Conservation (phyloP, 305 asterid species). For the Solanum chacoense region DNA sequence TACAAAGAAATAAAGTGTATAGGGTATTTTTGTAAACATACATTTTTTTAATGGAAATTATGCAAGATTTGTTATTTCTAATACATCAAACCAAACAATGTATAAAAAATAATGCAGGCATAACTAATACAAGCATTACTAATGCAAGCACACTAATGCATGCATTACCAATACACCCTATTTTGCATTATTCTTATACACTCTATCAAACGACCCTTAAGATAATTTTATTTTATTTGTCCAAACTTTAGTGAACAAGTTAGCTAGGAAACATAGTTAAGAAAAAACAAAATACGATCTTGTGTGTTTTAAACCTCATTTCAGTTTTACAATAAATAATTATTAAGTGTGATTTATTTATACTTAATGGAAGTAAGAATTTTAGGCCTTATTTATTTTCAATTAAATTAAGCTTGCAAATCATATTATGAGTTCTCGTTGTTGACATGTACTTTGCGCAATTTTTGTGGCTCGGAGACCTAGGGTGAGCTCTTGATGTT, state of each 20-base stretch:
- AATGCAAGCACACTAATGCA: too few relatives aligned
- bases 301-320: background rate
- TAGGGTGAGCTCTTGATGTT: background rate
- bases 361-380: background rate
- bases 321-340: too few relatives aligned
- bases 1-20: too few relatives aligned
- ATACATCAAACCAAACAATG: too few relatives aligned
- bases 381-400: background rate
- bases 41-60: too few relatives aligned
- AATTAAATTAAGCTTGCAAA: too few relatives aligned
- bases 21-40: too few relatives aligned
- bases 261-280: background rate
- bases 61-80: too few relatives aligned
- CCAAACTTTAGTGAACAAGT: background rate
- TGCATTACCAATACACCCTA: too few relatives aligned
- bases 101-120: too few relatives aligned
- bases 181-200: too few relatives aligned
- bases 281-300: background rate
- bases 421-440: background rate
- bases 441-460: background rate
- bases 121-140: too few relatives aligned
- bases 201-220: background rate
- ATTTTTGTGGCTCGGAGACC: background rate
- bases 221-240: background rate
- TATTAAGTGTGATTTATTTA: background rate